These are phyloP conservation scores for Boletus vermiculosoides DNA, from an alignment of 768 basidiomycete species.

Conservation along the genomic window DNA sequence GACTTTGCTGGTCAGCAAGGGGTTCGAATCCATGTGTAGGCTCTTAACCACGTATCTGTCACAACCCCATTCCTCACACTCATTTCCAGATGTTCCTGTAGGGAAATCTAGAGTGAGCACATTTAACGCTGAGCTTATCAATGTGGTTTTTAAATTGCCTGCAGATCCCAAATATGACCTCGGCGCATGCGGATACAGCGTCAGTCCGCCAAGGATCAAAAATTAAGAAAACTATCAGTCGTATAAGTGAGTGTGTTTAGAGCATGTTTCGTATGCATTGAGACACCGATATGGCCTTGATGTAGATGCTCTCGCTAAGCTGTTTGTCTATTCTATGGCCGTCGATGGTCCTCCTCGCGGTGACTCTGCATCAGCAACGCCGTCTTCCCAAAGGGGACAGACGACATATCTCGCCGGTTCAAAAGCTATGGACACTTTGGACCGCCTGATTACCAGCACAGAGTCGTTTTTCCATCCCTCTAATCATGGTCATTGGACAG, in stretches of 20 bases:
- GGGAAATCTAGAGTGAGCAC: constrained; percentile 58
- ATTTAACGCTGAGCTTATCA: background rate
- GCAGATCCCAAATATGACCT: constrained; percentile 64
- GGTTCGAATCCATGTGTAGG: constrained; percentile 75
- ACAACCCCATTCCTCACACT: constrained; percentile 39
- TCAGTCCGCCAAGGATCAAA: constrained; percentile 54
- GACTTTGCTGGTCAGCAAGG: constrained; percentile 78
- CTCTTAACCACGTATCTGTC: background rate
- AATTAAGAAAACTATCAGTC: constrained; percentile 69
- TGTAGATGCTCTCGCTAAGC: constrained; percentile 72
- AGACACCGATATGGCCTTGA: background rate
- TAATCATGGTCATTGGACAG: constrained; percentile 84
- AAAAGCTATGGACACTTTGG: constrained; percentile 82
- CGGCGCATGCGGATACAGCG: constrained; percentile 65
- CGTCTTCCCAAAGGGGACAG: constrained; percentile 53
- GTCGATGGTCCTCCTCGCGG: constrained; percentile 67
- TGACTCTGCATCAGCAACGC: constrained; percentile 54
- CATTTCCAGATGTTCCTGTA: constrained; percentile 40
- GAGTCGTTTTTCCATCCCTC: constrained; percentile 97
- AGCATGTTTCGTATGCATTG: background rate
- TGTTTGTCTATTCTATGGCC: constrained; percentile 88
- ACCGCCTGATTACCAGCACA: constrained; percentile 84
- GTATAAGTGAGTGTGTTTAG: constrained; percentile 44
- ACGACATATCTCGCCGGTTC: constrained; percentile 75
- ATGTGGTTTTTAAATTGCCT: background rate